Evolutionary conservation across 2,329 filamentous ascomycete genomes (phyloP).

Genomic region (Emergomyces pasteurianus): DNA sequence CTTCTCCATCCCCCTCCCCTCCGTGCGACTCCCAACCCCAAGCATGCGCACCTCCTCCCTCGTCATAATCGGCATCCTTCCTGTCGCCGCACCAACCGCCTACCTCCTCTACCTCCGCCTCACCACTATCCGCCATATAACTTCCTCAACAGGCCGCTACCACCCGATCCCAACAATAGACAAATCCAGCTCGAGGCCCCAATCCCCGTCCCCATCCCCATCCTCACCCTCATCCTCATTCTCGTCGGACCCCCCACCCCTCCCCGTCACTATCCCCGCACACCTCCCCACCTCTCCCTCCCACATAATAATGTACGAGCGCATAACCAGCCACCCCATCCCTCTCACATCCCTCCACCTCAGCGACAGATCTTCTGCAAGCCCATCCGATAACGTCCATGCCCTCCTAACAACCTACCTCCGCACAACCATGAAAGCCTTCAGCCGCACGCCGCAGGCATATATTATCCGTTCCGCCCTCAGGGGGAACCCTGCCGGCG

Average conservation of each 20-base stretch:
- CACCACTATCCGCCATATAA: conserved; percentile 2
- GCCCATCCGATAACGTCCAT: not conserved
- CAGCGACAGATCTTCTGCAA: not conserved
- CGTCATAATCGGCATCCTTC: conserved; percentile 5
- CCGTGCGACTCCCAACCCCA: not conserved
- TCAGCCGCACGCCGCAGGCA: not conserved
- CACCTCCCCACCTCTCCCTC: not conserved
- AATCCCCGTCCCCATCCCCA: not conserved
- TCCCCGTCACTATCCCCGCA: not conserved
- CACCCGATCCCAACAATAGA: not conserved
- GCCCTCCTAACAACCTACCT: not conserved
- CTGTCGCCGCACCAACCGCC: conserved; percentile 14
- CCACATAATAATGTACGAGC: not conserved
- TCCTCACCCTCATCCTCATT: too few species aligned
- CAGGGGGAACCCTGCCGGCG: not conserved
- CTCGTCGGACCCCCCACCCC: not conserved
- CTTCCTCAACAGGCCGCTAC: not conserved
- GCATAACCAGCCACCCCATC: not conserved
- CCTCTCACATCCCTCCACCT: not conserved
- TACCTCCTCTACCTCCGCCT: conserved; percentile 10
- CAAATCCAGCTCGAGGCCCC: not conserved
- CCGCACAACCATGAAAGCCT: not conserved
- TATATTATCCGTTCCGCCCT: not conserved
- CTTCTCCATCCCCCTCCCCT: not conserved
- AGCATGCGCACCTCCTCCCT: not conserved